These are phyloP conservation scores for Exobasidium cylindrosporum DNA, from an alignment of 1,284 basidiomycete genomes.

Conservation along the genomic window DNA sequence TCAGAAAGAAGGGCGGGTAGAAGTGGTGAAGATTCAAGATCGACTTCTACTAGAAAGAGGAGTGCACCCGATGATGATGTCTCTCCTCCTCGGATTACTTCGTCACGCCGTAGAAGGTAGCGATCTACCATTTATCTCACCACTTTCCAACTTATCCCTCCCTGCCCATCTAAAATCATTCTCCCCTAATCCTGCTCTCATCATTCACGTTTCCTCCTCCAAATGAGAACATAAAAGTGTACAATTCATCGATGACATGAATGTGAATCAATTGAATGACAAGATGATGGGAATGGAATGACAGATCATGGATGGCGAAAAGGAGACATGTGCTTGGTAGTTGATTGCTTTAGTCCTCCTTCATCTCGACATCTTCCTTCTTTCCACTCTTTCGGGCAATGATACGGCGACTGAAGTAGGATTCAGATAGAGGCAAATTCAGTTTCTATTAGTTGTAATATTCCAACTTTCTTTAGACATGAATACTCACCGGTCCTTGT, in stretches of 20 bases:
- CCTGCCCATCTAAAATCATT: not conserved
- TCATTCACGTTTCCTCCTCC: not conserved
- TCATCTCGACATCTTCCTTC: constrained; percentile 16
- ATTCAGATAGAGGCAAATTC: no score
- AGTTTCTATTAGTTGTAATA: no score
- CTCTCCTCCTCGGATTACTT: not conserved
- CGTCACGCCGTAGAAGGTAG: constrained; percentile 8
- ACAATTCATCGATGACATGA: not conserved
- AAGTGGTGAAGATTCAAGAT: constrained; percentile 3
- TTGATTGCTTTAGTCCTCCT: not conserved
- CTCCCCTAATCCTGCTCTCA: not conserved
- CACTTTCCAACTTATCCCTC: no score
- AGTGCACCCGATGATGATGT: constrained; percentile 1
- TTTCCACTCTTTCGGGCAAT: constrained; percentile 16
- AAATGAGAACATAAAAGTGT: not conserved
- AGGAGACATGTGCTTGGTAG: not conserved
- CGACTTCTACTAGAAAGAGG: not conserved
- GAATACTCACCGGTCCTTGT: constrained; percentile 50
- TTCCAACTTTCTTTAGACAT: not conserved
- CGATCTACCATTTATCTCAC: no score
- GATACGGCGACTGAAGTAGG: constrained; percentile 10
- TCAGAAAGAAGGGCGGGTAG: constrained; percentile 9
- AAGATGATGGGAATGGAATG: no score
- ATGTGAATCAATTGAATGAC: not conserved
- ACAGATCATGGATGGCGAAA: not conserved